Base-by-base conservation (phyloP, 2,329 filamentous ascomycete species). In the Aspergillus flavus region DNA sequence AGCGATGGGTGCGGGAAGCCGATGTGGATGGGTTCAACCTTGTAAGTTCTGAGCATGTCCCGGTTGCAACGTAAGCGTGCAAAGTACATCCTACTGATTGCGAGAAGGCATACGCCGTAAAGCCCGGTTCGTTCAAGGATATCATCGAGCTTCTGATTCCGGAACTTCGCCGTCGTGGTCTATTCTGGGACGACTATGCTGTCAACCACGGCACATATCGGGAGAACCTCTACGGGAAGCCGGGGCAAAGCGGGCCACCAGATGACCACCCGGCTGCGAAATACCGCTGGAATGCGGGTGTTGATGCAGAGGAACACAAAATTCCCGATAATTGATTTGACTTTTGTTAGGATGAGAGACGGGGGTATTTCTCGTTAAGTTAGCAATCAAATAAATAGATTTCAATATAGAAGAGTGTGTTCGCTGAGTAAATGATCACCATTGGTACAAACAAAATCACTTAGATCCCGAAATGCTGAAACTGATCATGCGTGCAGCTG, bases 21-120 rank as follows among this genome's bases (percentile, higher is more conserved):
- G 90, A 91, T 67, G 84, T 92, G 1, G 90, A 92, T 71, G 90
- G 90, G 0, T 93, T 93, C 76, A 93, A 93, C 71, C 84, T 92
- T 73, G 88, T 88, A 73, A 79, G 85, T n/a, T 16, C 3, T 12
- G 6, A 0, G 1, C 9, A 30, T 16, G 7, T 6, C 19, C 28
- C 9, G 9, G n/a, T 10, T 19, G 4, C 19, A 4, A 28, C 3
- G n/a, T 34, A 5, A 3, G 11, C 45, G 10, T 36, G 14, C 9
- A n/a, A 16, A 12, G 28, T 11, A 14, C 4, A 1, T 1, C 1
- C 10, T 46, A 76, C 78, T 73, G 70, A 57, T 43, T 32, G 30
- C 32, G 9, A 21, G 11, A 56, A 84, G 82, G 86, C 86, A 1
- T 91, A 91, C 66, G 86, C 87, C 0, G 77, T 90, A n/a, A 88